These are phyloP conservation scores for Orobanche coerulescens DNA, from an alignment of 257 asterid species.

Conservation along the genomic window DNA sequence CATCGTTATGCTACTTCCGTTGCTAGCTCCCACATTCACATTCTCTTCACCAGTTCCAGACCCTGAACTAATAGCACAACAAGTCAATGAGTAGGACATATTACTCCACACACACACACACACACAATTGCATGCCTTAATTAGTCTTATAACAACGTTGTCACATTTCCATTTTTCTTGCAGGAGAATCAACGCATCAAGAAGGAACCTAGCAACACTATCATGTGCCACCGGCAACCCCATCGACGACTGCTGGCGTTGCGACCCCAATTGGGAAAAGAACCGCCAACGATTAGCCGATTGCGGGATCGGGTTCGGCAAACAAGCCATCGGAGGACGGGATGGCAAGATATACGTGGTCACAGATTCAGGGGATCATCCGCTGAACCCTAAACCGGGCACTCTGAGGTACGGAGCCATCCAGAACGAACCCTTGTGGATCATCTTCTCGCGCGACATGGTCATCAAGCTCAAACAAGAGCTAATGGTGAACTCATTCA, in stretches of 20 bases:
- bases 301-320: constrained; percentile 61
- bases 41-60: constrained; percentile 43
- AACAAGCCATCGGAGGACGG: constrained; percentile 50
- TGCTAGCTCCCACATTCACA: constrained; percentile 26
- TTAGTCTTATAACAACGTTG: too few species aligned
- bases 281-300: constrained; percentile 58
- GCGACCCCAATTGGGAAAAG: constrained; percentile 62
- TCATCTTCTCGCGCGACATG: constrained; percentile 57
- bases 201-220: constrained; percentile 48
- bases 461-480: constrained; percentile 51
- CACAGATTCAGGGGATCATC: constrained; percentile 34
- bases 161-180: too few species aligned
- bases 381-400: constrained; percentile 48
- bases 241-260: constrained; percentile 90
- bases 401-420: constrained; percentile 51
- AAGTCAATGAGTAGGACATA: constrained; percentile 51
- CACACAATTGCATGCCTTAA: too few species aligned
- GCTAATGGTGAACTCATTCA: constrained; percentile 54
- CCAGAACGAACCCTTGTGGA: constrained; percentile 50
- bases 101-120: too few species aligned
- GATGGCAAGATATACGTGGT: constrained; percentile 55
- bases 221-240: constrained; percentile 83
- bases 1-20: constrained; percentile 26
- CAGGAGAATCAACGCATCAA: constrained; percentile 37
- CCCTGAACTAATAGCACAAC: constrained; percentile 52